Evolutionary conservation across 371 early-diverging fungal genomes (phyloP).

Genomic region (Chytridiales sp.): DNA sequence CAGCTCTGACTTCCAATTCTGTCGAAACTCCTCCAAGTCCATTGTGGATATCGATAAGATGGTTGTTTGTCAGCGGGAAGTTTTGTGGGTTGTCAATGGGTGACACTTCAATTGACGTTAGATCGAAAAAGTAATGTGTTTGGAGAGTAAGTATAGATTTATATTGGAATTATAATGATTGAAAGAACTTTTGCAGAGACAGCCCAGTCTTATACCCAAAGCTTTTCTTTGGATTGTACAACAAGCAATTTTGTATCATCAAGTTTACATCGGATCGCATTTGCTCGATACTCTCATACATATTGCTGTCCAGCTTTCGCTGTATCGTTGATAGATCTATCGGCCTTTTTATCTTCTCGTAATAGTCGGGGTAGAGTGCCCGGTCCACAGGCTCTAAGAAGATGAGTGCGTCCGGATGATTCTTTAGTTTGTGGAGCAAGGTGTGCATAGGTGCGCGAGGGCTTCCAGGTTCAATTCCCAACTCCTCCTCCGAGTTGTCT

Average conservation of each 20-base stretch:
- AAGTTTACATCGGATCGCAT: conserved; percentile 61
- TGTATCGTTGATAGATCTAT: conserved; percentile 75
- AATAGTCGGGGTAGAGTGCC: conserved; percentile 56
- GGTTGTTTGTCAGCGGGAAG: too few relatives aligned
- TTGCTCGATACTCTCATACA: conserved; percentile 48
- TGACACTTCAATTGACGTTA: too few relatives aligned
- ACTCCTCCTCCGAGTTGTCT: not conserved
- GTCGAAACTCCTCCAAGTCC: too few relatives aligned
- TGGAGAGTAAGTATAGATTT: too few relatives aligned
- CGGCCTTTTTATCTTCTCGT: conserved; percentile 61
- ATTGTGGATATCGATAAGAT: too few relatives aligned
- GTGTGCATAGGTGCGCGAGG: not conserved
- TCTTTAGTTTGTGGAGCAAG: conserved; percentile 18
- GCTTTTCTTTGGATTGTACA: conserved; percentile 40
- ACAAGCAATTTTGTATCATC: conserved; percentile 74
- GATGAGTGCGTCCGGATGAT: conserved; percentile 29
- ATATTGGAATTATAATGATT: not conserved
- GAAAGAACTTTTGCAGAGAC: conserved; percentile 29
- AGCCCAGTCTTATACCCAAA: conserved; percentile 34
- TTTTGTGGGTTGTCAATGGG: too few relatives aligned
- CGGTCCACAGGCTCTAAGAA: conserved; percentile 45
- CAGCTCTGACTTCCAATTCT: too few relatives aligned
- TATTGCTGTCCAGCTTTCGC: conserved; percentile 51
- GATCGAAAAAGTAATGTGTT: too few relatives aligned
- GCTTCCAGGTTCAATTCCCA: not conserved